Conservation (phyloP, 257 asterid species). For the Nicotiana attenuata region DNA sequence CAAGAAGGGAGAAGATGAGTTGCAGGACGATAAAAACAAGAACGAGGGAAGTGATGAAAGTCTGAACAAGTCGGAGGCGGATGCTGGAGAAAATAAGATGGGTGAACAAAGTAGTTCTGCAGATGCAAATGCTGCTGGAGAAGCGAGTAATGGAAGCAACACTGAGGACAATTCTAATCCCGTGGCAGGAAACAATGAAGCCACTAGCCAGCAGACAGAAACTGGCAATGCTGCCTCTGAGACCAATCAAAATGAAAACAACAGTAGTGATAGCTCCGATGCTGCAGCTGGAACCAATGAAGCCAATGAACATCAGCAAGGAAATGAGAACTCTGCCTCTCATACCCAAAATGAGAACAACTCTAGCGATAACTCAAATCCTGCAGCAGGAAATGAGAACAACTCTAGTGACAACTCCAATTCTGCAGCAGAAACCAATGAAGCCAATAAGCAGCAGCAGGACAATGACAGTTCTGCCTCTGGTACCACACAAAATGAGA, state of each 20-base stretch:
- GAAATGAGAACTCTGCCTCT: neutral
- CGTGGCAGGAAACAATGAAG: slow-evolving; percentile 8
- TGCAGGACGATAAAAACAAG: slow-evolving; percentile 12
- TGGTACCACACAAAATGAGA: slow-evolving; percentile 3
- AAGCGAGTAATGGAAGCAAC: slow-evolving; percentile 12
- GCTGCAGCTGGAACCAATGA: slow-evolving; percentile 1
- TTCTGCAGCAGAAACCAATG: neutral
- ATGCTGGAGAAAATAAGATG: slow-evolving; percentile 15
- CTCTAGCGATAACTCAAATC: neutral
- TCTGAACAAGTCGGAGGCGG: slow-evolving; percentile 14
- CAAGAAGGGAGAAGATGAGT: slow-evolving; percentile 16
- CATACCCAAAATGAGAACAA: slow-evolving; percentile 5
- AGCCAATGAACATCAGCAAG: slow-evolving; percentile 9
- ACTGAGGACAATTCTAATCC: slow-evolving; percentile 21
- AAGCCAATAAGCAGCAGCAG: neutral
- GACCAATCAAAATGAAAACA: neutral
- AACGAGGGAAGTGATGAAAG: slow-evolving; percentile 14
- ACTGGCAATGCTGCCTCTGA: slow-evolving; percentile 9
- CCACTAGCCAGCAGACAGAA: slow-evolving; percentile 8
- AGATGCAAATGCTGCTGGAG: slow-evolving; percentile 12
- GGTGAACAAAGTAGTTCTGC: slow-evolving; percentile 22
- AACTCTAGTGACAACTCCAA: neutral
- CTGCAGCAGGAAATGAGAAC: neutral
- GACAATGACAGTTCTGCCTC: neutral
- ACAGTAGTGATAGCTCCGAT: neutral